These are phyloP conservation scores for Chytridiales sp. DNA, from an alignment of 371 early-diverging fungal genomes.

Conservation along the genomic window DNA sequence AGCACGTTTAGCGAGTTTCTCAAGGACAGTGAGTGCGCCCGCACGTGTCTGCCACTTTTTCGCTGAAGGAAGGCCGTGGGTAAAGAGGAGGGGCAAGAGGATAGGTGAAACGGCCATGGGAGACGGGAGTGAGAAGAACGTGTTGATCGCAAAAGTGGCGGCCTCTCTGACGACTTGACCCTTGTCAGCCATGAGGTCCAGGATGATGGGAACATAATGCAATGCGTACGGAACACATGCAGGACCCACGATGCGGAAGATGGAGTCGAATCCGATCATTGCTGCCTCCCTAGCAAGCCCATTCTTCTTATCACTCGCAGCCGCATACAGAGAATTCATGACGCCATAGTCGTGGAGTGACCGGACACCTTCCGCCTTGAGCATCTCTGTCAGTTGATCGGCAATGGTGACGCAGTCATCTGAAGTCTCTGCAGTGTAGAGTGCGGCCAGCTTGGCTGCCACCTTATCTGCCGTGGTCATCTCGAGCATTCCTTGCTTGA, in stretches of 20 bases:
- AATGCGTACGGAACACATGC: slow-evolving; percentile 54
- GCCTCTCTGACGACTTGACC: slow-evolving; percentile 70
- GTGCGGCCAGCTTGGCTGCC: slow-evolving; percentile 23
- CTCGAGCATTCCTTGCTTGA: not conserved
- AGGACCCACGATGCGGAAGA: slow-evolving; percentile 55
- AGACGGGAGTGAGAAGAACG: slow-evolving; percentile 53
- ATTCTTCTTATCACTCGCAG: slow-evolving; percentile 68
- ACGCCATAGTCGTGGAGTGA: slow-evolving; percentile 59
- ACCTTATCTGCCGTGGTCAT: slow-evolving; percentile 6
- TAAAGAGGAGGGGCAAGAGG: slow-evolving; percentile 62
- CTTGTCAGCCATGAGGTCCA: slow-evolving; percentile 73
- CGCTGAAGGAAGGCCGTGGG: slow-evolving; percentile 53
- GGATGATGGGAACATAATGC: slow-evolving; percentile 55
- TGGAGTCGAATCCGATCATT: slow-evolving; percentile 65
- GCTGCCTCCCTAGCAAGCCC: slow-evolving; percentile 72
- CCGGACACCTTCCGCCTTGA: slow-evolving; percentile 41
- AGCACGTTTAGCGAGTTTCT: slow-evolving; percentile 54
- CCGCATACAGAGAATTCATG: slow-evolving; percentile 54
- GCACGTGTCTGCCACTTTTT: slow-evolving; percentile 80
- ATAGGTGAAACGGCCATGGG: slow-evolving; percentile 55
- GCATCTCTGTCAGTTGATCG: slow-evolving; percentile 29
- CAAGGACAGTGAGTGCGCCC: slow-evolving; percentile 62
- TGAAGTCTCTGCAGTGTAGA: slow-evolving; percentile 40
- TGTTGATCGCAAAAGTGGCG: slow-evolving; percentile 60
- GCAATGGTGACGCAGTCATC: slow-evolving; percentile 37